Percentiles rank a stretch among this genome's conserved stretches.
Evolutionary conservation across 2,329 filamentous ascomycete genomes (phyloP).

Genomic region (Ophiognomonia clavigignenti-juglandacearum): DNA sequence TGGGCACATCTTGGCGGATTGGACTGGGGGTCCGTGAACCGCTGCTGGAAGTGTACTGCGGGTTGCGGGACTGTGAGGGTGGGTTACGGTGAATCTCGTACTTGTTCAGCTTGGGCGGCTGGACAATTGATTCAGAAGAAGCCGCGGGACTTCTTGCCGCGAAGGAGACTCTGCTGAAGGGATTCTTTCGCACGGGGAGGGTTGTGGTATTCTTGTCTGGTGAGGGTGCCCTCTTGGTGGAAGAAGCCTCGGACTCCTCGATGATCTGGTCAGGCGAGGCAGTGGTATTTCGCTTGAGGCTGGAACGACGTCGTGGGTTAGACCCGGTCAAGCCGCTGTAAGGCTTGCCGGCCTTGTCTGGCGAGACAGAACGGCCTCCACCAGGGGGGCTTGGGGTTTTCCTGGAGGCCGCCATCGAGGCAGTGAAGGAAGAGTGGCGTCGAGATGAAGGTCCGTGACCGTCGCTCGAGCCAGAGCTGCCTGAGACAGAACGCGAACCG

Average conservation of each 20-base stretch:
- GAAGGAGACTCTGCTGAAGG: constrained; percentile 58
- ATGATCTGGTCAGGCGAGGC: constrained; percentile 81
- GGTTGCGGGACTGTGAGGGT: constrained; percentile 76
- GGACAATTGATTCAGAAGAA: constrained; percentile 29
- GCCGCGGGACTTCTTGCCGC: constrained; percentile 35
- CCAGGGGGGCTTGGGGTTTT: constrained; percentile 15
- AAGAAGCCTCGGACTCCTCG: constrained; percentile 69
- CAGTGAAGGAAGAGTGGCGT: constrained; percentile 22
- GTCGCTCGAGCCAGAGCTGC: constrained; percentile 47
- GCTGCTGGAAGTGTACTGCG: constrained; percentile 69
- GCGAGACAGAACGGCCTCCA: constrained; percentile 28
- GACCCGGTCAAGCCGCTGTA: constrained; percentile 36
- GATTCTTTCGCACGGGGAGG: constrained; percentile 58
- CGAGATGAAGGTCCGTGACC: constrained; percentile 30
- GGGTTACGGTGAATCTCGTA: constrained; percentile 76
- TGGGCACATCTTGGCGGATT: constrained; percentile 41
- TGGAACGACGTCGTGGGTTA: constrained; percentile 54
- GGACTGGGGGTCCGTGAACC: constrained; percentile 27
- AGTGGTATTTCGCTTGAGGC: constrained; percentile 62
- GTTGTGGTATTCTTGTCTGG: constrained; percentile 31
- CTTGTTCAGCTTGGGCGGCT: constrained; percentile 36
- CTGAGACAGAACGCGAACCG: constrained; percentile 42
- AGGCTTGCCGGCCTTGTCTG: constrained; percentile 28
- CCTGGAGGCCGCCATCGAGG: constrained; percentile 10
- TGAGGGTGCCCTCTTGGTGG: constrained; percentile 21